Base-by-base conservation (phyloP, 208 protist genomes). In the Naegleria fowleri region DNA sequence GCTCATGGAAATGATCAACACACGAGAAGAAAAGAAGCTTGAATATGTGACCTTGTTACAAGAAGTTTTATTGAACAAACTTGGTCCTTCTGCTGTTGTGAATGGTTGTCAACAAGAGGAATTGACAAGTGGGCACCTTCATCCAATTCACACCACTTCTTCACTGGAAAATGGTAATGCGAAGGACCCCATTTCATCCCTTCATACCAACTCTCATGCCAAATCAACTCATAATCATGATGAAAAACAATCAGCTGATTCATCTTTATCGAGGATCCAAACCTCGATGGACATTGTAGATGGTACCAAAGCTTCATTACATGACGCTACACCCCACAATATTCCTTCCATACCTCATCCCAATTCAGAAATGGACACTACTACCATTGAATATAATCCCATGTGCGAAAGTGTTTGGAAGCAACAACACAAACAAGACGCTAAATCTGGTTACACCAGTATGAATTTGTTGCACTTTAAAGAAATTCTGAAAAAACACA, bases 381-480 rank as follows among this genome's bases (percentile, higher is more conserved):
- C 11, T 15, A n/a, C n/a, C n/a, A 15, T 29, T 67, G 11, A 67
- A 15, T 67, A 67, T 67, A 29, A 67, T 29, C 55, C 55, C 11
- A 67, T 67, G 22, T 67, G 6, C 3, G 55, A 67, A 19, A 29
- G 22, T 15, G 55, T 29, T 67, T 67, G 55, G 55, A 67, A 29
- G 19, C 19, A 67, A 29, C 67, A 36, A 36, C n/a, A 36, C 9
- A 79, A 33, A 36, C 67, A 79, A 36, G 67, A 79, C 29, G 67
- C 29, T 36, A 3, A 75, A 48, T 22, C 55, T 67, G 55, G 55
- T 79, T 79, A 13, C n/a, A 79, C 67, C 5, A 29, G 6, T 36
- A 79, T 79, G 67, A 79, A 79, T 79, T 79, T 79, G n/a, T 25
- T 79, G 29, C 29, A 79, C 67, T 79, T 79, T 79, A 36, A 36